Conservation (phyloP, 495 filamentous ascomycete species). For the Clohesyomyces aquaticus region DNA sequence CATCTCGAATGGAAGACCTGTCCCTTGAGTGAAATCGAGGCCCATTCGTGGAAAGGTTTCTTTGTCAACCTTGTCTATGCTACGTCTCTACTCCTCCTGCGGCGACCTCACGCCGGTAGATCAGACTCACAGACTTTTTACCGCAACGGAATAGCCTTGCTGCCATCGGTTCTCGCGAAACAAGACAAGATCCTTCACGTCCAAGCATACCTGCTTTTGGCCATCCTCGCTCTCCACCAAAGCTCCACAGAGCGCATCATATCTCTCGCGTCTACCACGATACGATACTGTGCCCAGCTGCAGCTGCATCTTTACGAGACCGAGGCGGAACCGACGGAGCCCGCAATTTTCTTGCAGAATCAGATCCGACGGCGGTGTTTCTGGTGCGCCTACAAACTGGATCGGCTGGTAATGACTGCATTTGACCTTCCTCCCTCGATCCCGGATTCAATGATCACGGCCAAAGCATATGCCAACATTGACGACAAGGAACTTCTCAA, state of each 20-base stretch:
- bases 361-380: constrained; percentile 17
- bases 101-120: constrained; percentile 1
- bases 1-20: constrained; percentile 11
- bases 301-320: constrained; percentile 20
- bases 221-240: constrained; percentile 13
- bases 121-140: constrained; percentile 17
- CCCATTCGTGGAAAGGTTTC: constrained; percentile 16
- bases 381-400: constrained; percentile 24
- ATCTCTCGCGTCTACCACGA: constrained; percentile 14
- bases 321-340: constrained; percentile 2
- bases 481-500: constrained; percentile 12
- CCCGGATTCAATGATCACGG: constrained; percentile 12
- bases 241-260: constrained; percentile 25
- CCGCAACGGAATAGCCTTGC: constrained; percentile 12
- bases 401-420: constrained; percentile 11
- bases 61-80: constrained; percentile 23
- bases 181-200: constrained; percentile 15
- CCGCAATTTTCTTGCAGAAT: not conserved
- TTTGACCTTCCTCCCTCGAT: constrained; percentile 21
- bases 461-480: constrained; percentile 12
- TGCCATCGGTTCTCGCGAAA: constrained; percentile 11
- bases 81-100: constrained; percentile 10
- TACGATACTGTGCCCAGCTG: constrained; percentile 16
- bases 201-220: constrained; percentile 21
- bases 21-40: not conserved